phyloP scores from a whole-genome alignment of 495 filamentous ascomycete species.

The Cairneyella variabilis region DNA sequence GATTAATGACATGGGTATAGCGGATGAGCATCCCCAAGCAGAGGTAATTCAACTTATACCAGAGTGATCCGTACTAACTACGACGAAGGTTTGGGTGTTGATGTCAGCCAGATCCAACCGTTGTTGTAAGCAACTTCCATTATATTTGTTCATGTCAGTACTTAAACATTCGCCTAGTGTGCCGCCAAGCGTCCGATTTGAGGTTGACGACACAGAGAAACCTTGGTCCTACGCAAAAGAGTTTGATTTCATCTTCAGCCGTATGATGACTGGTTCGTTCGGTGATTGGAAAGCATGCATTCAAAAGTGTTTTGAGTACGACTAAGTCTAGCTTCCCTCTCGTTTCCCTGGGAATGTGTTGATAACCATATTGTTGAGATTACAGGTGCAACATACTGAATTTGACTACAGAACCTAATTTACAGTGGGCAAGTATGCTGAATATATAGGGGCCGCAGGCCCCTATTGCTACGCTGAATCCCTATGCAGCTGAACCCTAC shows the following conservation, averaged over 20 bases:
- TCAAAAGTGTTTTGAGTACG: conserved; percentile 5
- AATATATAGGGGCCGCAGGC: too few species aligned
- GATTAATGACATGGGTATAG: conserved; percentile 1
- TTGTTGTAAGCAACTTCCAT: conserved; percentile 3
- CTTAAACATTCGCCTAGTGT: conserved; percentile 1
- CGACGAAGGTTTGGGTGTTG: conserved; percentile 34
- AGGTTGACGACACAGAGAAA: conserved; percentile 29
- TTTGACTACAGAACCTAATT: too few species aligned
- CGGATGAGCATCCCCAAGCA: conserved; percentile 12
- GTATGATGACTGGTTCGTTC: conserved; percentile 3
- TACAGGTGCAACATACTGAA: too few species aligned
- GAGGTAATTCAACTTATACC: background rate
- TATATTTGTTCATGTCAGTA: background rate
- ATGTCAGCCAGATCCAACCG: conserved; percentile 29
- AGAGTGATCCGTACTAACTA: background rate
- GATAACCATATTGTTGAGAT: background rate
- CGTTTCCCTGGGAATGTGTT: background rate
- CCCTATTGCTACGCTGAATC: too few species aligned
- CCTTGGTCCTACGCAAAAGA: conserved; percentile 25
- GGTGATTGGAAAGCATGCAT: background rate
- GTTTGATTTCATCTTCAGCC: conserved; percentile 29
- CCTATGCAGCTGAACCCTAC: too few species aligned
- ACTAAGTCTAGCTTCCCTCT: background rate
- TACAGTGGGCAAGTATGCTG: too few species aligned
- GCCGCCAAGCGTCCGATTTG: conserved; percentile 28